Evolutionary conservation across 2,329 filamentous ascomycete genomes (phyloP).

Genomic region (Fusarium denticulatum): DNA sequence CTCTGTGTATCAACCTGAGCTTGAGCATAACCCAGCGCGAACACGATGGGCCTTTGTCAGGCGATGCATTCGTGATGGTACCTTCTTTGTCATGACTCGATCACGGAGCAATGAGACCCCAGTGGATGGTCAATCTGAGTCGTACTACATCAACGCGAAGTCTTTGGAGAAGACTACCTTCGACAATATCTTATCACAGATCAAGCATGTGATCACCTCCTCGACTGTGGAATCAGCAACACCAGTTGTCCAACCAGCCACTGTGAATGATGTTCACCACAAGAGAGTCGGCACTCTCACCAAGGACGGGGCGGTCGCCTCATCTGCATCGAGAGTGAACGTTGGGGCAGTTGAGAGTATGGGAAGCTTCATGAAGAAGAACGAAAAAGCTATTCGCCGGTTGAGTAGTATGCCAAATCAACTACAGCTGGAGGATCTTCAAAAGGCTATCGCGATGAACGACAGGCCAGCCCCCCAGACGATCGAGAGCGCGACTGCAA

Average conservation of each 20-base stretch:
- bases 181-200: constrained; percentile 31
- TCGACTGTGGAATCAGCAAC: not conserved
- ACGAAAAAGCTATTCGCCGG: constrained; percentile 25
- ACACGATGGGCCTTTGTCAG: constrained; percentile 62
- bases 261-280: constrained; percentile 29
- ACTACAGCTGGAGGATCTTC: constrained; percentile 8
- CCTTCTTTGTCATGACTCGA: constrained; percentile 60
- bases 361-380: constrained; percentile 32
- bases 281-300: not conserved
- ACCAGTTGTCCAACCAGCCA: not conserved
- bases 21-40: constrained; percentile 63
- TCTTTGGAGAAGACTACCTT: constrained; percentile 31
- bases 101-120: constrained; percentile 34
- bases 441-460: not conserved
- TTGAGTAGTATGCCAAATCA: constrained; percentile 23
- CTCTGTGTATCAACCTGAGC: constrained; percentile 60
- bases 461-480: accelerated
- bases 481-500: accelerated
- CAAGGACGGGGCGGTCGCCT: not conserved
- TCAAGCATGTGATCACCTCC: constrained; percentile 18
- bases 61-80: constrained; percentile 59
- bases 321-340: constrained; percentile 11
- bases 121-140: not conserved
- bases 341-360: constrained; percentile 16
- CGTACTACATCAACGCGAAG: constrained; percentile 26